Conservation (phyloP, 257 asterid species). For the Rubia yunnanensis region DNA sequence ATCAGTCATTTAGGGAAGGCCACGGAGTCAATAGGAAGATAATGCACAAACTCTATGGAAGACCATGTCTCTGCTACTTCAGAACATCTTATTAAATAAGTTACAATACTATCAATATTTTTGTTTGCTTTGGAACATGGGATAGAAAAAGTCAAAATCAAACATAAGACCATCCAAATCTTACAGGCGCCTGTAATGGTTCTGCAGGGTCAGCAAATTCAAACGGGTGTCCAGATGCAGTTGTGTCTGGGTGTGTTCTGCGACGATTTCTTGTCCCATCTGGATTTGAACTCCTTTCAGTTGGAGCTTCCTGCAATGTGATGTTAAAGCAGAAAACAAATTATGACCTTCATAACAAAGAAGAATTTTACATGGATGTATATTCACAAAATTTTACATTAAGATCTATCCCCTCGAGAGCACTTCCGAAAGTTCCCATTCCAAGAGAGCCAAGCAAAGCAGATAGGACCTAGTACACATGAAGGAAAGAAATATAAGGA, state of each 20-base stretch:
- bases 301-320: conserved; percentile 44
- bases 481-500: conserved; percentile 9
- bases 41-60: not conserved
- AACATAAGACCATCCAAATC: conserved; percentile 4
- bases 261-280: conserved; percentile 37
- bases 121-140: not conserved
- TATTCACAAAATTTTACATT: conserved; percentile 38
- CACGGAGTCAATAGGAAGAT: not conserved
- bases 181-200: conserved; percentile 69
- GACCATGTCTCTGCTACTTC: not conserved
- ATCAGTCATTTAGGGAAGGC: not conserved
- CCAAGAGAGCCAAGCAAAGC: conserved; percentile 58
- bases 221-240: conserved; percentile 32
- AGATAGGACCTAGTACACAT: conserved; percentile 49
- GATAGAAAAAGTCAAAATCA: not conserved
- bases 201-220: conserved; percentile 33
- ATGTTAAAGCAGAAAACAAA: not conserved
- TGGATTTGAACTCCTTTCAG: conserved; percentile 24
- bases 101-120: not conserved
- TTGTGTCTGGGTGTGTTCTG: conserved; percentile 40
- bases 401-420: conserved; percentile 62
- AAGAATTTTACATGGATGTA: not conserved
- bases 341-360: not conserved
- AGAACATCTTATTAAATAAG: not conserved
- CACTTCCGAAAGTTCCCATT: conserved; percentile 48